Evolutionary conservation across 768 basidiomycete species (phyloP).

Genomic region (Amanita exitialis): DNA sequence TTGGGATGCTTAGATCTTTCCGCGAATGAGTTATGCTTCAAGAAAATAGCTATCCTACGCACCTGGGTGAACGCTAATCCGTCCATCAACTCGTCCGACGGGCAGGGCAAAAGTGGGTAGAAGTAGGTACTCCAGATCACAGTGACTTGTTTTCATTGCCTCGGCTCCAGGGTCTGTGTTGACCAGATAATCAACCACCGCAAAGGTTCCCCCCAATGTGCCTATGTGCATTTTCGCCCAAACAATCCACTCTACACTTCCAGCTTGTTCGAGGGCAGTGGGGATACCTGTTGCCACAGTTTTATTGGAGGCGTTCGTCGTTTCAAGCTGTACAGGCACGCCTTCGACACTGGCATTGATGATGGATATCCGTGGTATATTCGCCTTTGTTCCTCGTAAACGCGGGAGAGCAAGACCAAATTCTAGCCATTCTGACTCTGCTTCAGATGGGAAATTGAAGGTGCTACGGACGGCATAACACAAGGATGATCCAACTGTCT

Average conservation of each 20-base stretch:
- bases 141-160: slow-evolving; percentile 22
- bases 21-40: slow-evolving; percentile 4
- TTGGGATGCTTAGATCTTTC: slow-evolving; percentile 32
- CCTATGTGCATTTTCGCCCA: slow-evolving; percentile 59
- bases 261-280: slow-evolving; percentile 41
- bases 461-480: slow-evolving; percentile 52
- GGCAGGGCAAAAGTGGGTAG: slow-evolving; percentile 70
- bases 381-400: slow-evolving; percentile 26
- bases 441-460: slow-evolving; percentile 45
- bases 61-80: slow-evolving; percentile 46
- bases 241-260: slow-evolving; percentile 47
- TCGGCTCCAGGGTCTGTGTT: slow-evolving; percentile 14
- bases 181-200: slow-evolving; percentile 63
- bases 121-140: slow-evolving; percentile 30
- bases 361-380: slow-evolving; percentile 16
- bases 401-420: slow-evolving; percentile 45
- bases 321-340: slow-evolving; percentile 52
- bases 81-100: slow-evolving; percentile 55
- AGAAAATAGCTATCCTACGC: slow-evolving; percentile 14
- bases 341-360: slow-evolving; percentile 55
- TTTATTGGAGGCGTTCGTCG: slow-evolving; percentile 29
- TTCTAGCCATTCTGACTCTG: slow-evolving; percentile 66
- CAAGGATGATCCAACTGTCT: slow-evolving; percentile 20
- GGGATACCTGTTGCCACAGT: slow-evolving; percentile 21
- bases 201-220: slow-evolving; percentile 35